Evolutionary conservation across 2,329 filamentous ascomycete species (phyloP).

Genomic region (Aschersonia sp.): DNA sequence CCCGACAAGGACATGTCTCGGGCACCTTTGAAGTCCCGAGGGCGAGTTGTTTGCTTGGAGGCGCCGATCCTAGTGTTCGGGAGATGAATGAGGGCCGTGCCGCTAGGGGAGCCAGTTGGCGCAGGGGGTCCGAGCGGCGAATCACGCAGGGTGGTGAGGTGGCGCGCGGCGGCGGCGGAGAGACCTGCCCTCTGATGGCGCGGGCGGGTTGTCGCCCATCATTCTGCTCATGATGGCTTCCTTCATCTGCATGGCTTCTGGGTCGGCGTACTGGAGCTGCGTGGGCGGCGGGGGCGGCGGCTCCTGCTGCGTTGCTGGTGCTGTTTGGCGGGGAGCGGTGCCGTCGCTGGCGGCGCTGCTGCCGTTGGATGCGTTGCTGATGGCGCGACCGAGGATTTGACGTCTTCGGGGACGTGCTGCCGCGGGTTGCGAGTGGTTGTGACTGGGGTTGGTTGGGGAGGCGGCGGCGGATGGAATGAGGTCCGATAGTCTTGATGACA

Average conservation of each 20-base stretch:
- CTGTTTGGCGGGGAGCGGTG: constrained; percentile 16
- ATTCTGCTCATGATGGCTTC: constrained; percentile 30
- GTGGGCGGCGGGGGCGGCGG: constrained; percentile 22
- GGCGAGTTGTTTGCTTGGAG: too few species aligned
- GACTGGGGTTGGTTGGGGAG: constrained; percentile 3
- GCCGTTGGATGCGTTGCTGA: constrained; percentile 40
- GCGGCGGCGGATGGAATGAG: constrained; percentile 19
- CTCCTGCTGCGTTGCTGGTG: constrained; percentile 27
- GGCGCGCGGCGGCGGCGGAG: too few species aligned
- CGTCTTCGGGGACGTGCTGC: constrained; percentile 20
- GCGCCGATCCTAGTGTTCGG: too few species aligned
- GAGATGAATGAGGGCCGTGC: too few species aligned
- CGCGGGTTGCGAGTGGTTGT: constrained; percentile 3
- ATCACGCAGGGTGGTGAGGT: too few species aligned
- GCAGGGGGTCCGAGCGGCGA: too few species aligned
- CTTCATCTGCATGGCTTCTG: constrained; percentile 29
- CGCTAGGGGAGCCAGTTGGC: too few species aligned
- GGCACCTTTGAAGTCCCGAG: too few species aligned
- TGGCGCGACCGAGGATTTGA: constrained; percentile 41
- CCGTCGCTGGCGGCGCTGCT: constrained; percentile 27
- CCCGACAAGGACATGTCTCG: too few species aligned
- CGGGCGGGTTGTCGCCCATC: constrained; percentile 7
- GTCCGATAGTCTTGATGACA: constrained; percentile 26
- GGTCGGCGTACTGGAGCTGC: constrained; percentile 39
- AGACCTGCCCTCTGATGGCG: too few species aligned